Base-by-base conservation (phyloP, 805 yeast genomes). In the Candida hungchunana region DNA sequence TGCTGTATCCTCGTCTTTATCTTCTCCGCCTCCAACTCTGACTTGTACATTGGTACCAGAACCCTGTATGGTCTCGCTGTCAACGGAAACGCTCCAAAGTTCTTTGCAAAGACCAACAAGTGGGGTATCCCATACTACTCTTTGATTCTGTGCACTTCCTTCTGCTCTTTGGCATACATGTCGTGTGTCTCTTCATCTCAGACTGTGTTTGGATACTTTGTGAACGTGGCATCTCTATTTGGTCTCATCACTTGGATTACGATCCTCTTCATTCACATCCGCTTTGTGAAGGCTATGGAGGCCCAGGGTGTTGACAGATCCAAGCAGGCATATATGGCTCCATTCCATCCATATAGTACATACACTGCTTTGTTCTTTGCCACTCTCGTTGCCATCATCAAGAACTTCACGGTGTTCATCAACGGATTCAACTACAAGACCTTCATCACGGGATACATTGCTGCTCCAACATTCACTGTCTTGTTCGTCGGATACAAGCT, bases 11-110 rank as follows among this genome's bases (percentile, higher is more conserved):
- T 87, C 53, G 60, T 83, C 26, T 82, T 84, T 45, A 88, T 85
- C 40, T 73, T 84, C 55, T 82, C 90, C 9, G 94, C 94, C 29
- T 79, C 84, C 9, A 85, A 83, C 63, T 80, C 88, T 2, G 88
- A 80, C 60, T 66, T 84, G 52, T 82, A 82, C 61, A 78, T 79
- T 55, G 83, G 84, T 19, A 76, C 93, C 16, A 73, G 95, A 69
- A 76, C 83, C 9, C 62, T 81, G 14, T 83, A 81, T 53, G 82
- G 84, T 24, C 63, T 85, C 45, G 73, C 93, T 1, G 71, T 75
- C 34, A 82, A 80, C 48, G 84, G 86, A 6, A 77, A 77, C 53
- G 88, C 90, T 10, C 93, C 93, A 26, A 26, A 26, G 31, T 15
- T 32, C 36, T 26, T 32, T 14, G 39, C 39, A 7, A 34, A 31